Base-by-base conservation (phyloP, 805 yeast species). In the Monosporozyma aquatica region DNA sequence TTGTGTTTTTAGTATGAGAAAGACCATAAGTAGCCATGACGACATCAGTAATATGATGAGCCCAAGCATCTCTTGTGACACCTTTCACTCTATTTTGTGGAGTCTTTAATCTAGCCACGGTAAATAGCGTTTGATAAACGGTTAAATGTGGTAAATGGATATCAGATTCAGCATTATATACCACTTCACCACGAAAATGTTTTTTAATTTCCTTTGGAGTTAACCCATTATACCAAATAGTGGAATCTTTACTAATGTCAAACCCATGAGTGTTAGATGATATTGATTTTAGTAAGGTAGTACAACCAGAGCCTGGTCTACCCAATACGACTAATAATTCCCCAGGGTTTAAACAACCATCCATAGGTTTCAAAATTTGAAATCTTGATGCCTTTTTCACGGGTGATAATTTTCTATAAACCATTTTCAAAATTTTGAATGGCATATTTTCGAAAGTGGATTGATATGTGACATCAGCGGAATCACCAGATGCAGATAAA, bases 261-360 rank as follows among this genome's bases (percentile, higher is more conserved):
- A 75, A 76, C 46, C 85, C 85, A 53, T 75, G 73, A 6, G 82
- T 75, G 42, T 76, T 74, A 14, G 78, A 58, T 29, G 80, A 66
- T 30, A 79, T 66, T 4, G 82, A 72, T 52, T 79, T 79, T 52
- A 80, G 65, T 39, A 80, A 64, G 0, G 87, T 79, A 3, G 85
- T 72, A 58, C 87, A 80, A 49, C 87, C 87, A n/a, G 86, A 76
- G 54, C 87, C 87, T 1, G 87, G 87, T 61, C 83, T 71, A 40
- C 87, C 87, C 44, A 80, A 62, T 13, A 80, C 87, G 39, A 81
- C 82, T 6, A 82, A 72, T 37, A 81, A 64, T 47, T 78, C 80
- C 38, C 87, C 86, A 3, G 84, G 78, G 40, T 64, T 65, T 43
- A 78, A 66, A 4, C 72, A 41, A 14, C 80, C 87, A 52, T 79